Conservation (phyloP, 2,329 filamentous ascomycete genomes). For the Aaosphaeria arxii region DNA sequence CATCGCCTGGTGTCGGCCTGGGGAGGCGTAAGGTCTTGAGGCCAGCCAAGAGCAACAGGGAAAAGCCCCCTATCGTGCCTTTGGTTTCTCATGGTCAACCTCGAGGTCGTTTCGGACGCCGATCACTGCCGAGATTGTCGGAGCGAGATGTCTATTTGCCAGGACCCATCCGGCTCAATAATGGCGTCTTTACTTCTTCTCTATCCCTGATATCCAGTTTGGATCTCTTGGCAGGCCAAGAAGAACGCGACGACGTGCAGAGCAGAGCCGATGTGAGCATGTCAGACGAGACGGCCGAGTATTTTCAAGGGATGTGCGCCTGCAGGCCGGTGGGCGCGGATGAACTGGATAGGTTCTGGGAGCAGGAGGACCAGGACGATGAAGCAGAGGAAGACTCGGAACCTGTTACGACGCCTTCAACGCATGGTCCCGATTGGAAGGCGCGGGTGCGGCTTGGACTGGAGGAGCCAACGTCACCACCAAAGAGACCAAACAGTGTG, state of each 20-base stretch:
- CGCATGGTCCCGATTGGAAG: background rate
- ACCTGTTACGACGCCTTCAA: background rate
- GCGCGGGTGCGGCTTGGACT: background rate
- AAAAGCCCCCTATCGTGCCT: conserved; percentile 11
- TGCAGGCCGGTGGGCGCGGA: conserved; percentile 22
- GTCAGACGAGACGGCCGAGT: conserved; percentile 41
- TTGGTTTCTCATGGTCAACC: conserved; percentile 10
- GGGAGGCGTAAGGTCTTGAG: background rate
- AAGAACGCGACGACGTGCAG: too few relatives aligned
- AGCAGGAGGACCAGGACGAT: conserved; percentile 5
- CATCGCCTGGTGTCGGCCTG: background rate
- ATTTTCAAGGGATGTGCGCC: conserved; percentile 41
- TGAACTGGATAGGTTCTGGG: conserved; percentile 32
- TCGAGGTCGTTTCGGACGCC: conserved; percentile 11
- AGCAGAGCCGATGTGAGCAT: conserved; percentile 17
- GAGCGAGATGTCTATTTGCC: conserved; percentile 38
- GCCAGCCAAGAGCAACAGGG: background rate
- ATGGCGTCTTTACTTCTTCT: conserved; percentile 11
- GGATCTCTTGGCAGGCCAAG: too few relatives aligned
- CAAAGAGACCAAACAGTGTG: background rate
- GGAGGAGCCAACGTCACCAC: background rate
- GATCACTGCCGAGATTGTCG: conserved; percentile 11
- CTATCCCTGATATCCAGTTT: too few relatives aligned
- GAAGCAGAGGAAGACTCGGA: background rate
- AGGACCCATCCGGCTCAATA: conserved; percentile 41